Evolutionary conservation across 768 basidiomycete genomes (phyloP).

Genomic region (Xerocomellus chrysenteron): DNA sequence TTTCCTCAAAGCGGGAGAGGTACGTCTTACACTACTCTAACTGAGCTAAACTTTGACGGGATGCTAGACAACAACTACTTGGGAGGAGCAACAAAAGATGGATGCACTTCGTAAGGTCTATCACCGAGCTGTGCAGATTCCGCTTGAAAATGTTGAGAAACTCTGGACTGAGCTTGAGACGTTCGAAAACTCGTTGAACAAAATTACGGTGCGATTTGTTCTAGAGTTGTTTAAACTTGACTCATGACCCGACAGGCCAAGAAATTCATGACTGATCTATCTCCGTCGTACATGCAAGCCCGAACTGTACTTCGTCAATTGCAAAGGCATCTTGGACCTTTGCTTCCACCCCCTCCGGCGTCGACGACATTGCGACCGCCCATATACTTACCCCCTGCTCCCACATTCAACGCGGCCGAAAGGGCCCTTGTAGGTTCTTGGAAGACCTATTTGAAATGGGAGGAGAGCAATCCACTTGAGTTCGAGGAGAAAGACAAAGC

Average conservation of each 20-base stretch:
- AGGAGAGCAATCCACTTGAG: constrained; percentile 91
- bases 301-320: constrained; percentile 85
- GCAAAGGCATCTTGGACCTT: constrained; percentile 59
- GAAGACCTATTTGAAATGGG: constrained; percentile 94
- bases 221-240: not conserved
- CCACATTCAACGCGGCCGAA: constrained; percentile 73
- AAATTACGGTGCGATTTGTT: constrained; percentile 61
- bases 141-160: constrained; percentile 87
- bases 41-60: constrained; percentile 2
- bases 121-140: constrained; percentile 91
- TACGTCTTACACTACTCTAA: constrained; percentile 34
- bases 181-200: constrained; percentile 87
- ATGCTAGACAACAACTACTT: constrained; percentile 68
- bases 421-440: constrained; percentile 78
- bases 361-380: constrained; percentile 40
- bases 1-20: constrained; percentile 80
- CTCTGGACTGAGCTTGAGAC: constrained; percentile 94
- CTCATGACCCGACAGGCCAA: constrained; percentile 61
- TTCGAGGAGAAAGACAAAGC: constrained; percentile 81
- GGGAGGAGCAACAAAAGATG: constrained; percentile 97
- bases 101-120: constrained; percentile 89
- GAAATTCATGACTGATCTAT: constrained; percentile 92
- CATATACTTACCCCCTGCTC: constrained; percentile 65
- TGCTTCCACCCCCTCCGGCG: constrained; percentile 54
- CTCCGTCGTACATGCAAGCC: constrained; percentile 93